Base-by-base conservation (phyloP, 2,329 filamentous ascomycete species). In the Teratosphaeria zuluensis region DNA sequence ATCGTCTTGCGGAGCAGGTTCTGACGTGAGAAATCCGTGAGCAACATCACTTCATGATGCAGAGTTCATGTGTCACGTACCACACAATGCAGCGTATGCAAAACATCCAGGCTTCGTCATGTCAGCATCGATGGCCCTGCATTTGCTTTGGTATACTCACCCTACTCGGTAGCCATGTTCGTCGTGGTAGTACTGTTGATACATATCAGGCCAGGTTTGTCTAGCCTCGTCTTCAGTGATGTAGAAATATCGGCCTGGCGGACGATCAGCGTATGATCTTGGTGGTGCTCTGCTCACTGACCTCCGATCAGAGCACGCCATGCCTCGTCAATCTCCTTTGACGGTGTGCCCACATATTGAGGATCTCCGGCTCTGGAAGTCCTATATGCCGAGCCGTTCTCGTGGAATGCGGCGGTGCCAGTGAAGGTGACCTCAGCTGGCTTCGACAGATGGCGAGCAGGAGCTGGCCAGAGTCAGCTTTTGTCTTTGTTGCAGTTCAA, bases 1-100 rank as follows among this genome's bases (percentile, higher is more conserved):
- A 59, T 42, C 11, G 56, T 56, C 55, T 52, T 61, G 21, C 59
- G 56, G 6, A 59, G 56, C 21, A 59, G 56, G 48, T 58, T 61
- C 38, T 53, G 32, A 19, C 31, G 52, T 7, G n/a, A 19, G 11
- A n/a, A n/a, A 19, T n/a, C 11, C 5, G 19, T 31, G 2, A 28
- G 24, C 12, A 35, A 14, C 19, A 11, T 31, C 35, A 3, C 14
- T 11, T 11, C 14, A 14, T 16, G 11, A 1, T 16, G n/a, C 35
- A 12, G 12, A 42, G 12, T 14, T 42, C 12, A 16, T 5, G 11
- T 53, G 8, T 35, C n/a, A n/a, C 52, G 4, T 53, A 53, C 52
- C 14, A 62, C n/a, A 52, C 61, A 62, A 46, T 64, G 63, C 30
- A 65, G 58, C 1, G 62, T 64, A 35, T 65, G 63, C 16, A 65